Conservation (phyloP, 352 stramenopile species). For the Phytophthora sojae region DNA sequence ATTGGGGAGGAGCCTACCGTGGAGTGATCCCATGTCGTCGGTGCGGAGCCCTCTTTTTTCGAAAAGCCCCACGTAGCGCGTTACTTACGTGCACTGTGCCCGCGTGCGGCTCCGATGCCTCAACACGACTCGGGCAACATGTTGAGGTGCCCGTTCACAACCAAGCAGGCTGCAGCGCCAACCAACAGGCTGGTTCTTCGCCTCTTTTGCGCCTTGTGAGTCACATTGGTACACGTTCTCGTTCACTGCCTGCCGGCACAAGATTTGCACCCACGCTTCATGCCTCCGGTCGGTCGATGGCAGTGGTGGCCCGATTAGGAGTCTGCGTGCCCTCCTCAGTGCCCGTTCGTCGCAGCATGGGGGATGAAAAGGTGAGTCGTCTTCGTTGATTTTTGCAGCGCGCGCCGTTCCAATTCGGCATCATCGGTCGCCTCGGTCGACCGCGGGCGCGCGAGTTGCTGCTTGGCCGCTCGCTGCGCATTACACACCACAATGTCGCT, state of each 20-base stretch:
- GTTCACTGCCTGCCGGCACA: background rate
- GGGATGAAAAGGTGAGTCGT: too few relatives aligned
- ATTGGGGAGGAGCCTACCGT: background rate
- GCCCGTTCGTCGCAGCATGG: too few relatives aligned
- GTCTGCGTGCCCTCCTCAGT: conserved; percentile 15
- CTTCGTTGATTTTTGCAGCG: conserved; percentile 9
- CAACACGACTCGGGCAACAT: background rate
- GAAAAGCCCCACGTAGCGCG: conserved; percentile 7
- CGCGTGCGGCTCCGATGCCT: conserved; percentile 4
- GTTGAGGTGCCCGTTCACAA: conserved; percentile 25
- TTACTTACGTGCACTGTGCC: conserved; percentile 28
- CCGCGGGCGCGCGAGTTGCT: conserved; percentile 20
- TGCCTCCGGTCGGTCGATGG: too few relatives aligned
- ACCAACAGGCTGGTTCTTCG: background rate
- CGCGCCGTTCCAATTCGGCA: conserved; percentile 19
- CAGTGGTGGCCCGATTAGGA: too few relatives aligned
- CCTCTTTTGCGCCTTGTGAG: background rate
- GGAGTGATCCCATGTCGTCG: background rate
- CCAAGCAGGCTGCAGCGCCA: conserved; percentile 7
- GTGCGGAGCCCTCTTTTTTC: conserved; percentile 11
- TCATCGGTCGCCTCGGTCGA: conserved; percentile 6
- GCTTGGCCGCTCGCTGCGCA: conserved; percentile 32
- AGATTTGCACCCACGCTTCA: too few relatives aligned
- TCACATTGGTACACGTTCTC: background rate
- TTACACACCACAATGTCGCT: conserved; percentile 31